These are phyloP conservation scores for Boletales sp. DNA, from an alignment of 768 basidiomycete genomes.

Conservation along the genomic window DNA sequence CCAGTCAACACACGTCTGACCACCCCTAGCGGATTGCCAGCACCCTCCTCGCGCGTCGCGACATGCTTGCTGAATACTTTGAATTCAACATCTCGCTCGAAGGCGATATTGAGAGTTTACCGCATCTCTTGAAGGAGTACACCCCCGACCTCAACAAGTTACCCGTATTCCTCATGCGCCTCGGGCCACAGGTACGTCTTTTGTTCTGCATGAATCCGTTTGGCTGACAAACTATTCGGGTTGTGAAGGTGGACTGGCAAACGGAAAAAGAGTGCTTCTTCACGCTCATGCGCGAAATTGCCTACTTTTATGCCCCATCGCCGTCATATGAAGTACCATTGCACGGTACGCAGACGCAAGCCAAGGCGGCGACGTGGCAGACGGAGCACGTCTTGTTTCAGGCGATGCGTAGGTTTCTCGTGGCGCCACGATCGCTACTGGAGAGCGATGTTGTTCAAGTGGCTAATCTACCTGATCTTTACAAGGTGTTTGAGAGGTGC, in stretches of 20 bases:
- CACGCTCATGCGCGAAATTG: conserved; percentile 82
- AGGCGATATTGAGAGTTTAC: conserved; percentile 73
- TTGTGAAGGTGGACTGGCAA: conserved; percentile 78
- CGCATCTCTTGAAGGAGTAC: conserved; percentile 81
- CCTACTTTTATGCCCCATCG: conserved; percentile 80
- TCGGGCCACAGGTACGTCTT: conserved; percentile 76
- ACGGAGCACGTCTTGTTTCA: conserved; percentile 91
- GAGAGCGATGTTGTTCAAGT: conserved; percentile 81
- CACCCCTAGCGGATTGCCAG: conserved; percentile 55
- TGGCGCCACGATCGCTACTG: conserved; percentile 60
- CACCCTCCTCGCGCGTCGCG: conserved; percentile 57
- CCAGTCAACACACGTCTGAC: neutral
- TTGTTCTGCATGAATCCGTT: neutral
- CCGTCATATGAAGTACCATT: conserved; percentile 15
- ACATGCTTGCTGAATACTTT: conserved; percentile 94
- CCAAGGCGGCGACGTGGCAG: conserved; percentile 71
- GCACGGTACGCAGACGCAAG: conserved; percentile 38
- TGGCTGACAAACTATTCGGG: neutral
- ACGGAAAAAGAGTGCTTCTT: conserved; percentile 83
- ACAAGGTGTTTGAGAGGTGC: conserved; percentile 93
- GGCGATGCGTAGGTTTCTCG: conserved; percentile 72
- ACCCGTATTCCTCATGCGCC: conserved; percentile 84
- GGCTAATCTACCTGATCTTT: conserved; percentile 87
- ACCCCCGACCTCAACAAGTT: conserved; percentile 89
- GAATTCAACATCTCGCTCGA: conserved; percentile 63